These are phyloP conservation scores for Aspergillus sclerotiicarbonarius DNA, from an alignment of 495 filamentous ascomycete species.

Conservation along the genomic window DNA sequence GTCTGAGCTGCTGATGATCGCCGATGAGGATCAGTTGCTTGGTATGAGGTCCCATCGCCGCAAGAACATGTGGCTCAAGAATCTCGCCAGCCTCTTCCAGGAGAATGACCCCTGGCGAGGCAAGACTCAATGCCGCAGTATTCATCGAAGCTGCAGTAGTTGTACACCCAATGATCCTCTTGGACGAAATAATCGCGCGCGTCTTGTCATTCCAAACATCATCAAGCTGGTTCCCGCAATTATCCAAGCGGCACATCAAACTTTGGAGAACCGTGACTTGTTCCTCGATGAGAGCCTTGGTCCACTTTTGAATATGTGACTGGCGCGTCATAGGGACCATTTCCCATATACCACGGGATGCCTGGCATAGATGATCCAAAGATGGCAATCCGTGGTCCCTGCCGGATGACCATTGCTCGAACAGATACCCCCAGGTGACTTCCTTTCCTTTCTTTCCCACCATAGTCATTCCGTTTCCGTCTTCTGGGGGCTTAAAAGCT, in stretches of 20 bases:
- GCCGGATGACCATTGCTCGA: conserved; percentile 49
- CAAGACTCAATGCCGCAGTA: conserved; percentile 45
- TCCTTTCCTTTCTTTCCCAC: conserved; percentile 32
- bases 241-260: conserved; percentile 42
- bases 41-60: conserved; percentile 55
- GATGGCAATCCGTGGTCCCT: conserved; percentile 34
- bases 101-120: conserved; percentile 35
- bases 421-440: conserved; percentile 51
- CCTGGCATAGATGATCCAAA: conserved; percentile 16
- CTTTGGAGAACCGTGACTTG: conserved; percentile 1
- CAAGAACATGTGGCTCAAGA: conserved; percentile 68
- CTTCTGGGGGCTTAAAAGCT: conserved; percentile 51
- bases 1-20: conserved; percentile 75
- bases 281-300: too few species aligned
- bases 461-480: conserved; percentile 37
- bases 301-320: too few species aligned
- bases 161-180: conserved; percentile 70
- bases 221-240: conserved; percentile 36
- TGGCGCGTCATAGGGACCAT: conserved; percentile 27
- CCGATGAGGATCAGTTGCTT: conserved; percentile 73
- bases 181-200: conserved; percentile 46
- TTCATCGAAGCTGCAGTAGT: conserved; percentile 73
- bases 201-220: conserved; percentile 44
- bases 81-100: conserved; percentile 83
- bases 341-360: conserved; percentile 49